A percentile compares a stretch with the other conserved stretches of the same genome.
phyloP scores from a whole-genome alignment of 352 stramenopile genomes.

The Elongisporangium anandrum region DNA sequence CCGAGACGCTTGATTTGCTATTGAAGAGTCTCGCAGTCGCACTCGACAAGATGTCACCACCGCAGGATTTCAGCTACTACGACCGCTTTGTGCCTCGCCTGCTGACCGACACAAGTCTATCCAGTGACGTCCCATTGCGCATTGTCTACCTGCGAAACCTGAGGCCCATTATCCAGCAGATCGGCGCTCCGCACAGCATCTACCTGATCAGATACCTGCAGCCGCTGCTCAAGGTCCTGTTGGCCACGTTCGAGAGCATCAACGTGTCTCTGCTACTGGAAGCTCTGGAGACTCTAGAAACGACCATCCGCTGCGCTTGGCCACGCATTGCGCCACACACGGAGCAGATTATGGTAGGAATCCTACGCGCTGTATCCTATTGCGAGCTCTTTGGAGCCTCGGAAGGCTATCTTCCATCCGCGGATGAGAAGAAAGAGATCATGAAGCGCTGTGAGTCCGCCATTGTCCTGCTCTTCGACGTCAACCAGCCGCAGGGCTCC shows the following conservation, averaged over 20 bases:
- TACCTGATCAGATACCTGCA: constrained; percentile 74
- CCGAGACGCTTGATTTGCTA: constrained; percentile 46
- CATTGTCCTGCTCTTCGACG: constrained; percentile 29
- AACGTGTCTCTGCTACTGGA: constrained; percentile 42
- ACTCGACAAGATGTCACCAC: constrained; percentile 59
- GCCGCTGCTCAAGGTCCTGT: constrained; percentile 68
- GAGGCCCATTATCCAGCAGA: constrained; percentile 31
- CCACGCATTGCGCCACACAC: constrained; percentile 62
- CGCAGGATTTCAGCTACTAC: constrained; percentile 54
- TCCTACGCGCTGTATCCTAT: constrained; percentile 63
- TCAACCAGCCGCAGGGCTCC: constrained; percentile 8
- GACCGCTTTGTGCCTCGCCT: constrained; percentile 64
- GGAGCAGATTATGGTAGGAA: constrained; percentile 59
- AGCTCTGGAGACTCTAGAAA: constrained; percentile 53
- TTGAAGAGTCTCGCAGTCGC: constrained; percentile 51
- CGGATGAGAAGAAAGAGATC: constrained; percentile 25
- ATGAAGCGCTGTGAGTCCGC: constrained; percentile 28
- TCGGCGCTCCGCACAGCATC: constrained; percentile 65
- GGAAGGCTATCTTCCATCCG: constrained; percentile 15
- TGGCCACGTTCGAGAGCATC: constrained; percentile 64
- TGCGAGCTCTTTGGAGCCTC: constrained; percentile 58
- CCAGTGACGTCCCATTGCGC: constrained; percentile 50
- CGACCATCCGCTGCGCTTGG: constrained; percentile 55
- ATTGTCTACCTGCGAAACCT: constrained; percentile 53
- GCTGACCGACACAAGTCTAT: constrained; percentile 59